These are phyloP conservation scores for Meyerozyma athensensis DNA, from an alignment of 1,139 yeast genomes.

Conservation along the genomic window DNA sequence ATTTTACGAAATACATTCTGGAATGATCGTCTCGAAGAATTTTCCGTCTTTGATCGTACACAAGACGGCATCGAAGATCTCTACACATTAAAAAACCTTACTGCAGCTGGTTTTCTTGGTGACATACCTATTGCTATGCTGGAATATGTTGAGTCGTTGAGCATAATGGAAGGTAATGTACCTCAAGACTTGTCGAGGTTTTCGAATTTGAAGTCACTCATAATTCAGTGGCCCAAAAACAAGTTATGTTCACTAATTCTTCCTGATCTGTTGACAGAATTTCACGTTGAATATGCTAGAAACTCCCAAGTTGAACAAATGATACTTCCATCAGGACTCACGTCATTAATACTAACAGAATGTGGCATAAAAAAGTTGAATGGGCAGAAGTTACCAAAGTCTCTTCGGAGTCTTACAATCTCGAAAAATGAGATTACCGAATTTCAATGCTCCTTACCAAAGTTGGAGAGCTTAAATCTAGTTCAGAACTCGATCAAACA, in stretches of 20 bases:
- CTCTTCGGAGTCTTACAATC: neutral
- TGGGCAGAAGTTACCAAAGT: neutral
- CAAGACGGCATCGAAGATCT: neutral
- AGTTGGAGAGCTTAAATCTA: neutral
- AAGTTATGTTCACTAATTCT: neutral
- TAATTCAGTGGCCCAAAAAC: neutral
- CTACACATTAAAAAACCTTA: neutral
- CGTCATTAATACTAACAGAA: neutral
- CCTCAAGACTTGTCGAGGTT: neutral
- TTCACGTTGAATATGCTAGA: neutral
- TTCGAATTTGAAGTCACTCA: neutral
- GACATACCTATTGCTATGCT: neutral
- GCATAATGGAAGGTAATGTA: neutral
- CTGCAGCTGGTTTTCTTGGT: neutral
- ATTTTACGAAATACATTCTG: neutral
- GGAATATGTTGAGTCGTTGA: neutral
- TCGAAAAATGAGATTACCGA: neutral
- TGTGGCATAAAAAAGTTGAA: neutral
- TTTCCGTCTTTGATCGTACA: neutral
- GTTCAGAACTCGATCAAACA: neutral
- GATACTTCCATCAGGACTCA: neutral
- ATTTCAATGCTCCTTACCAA: neutral
- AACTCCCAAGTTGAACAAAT: neutral
- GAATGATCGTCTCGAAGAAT: neutral
- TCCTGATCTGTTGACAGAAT: neutral